A percentile compares a stretch with the other conserved stretches of the same genome.
These are phyloP conservation scores for Russula emetica DNA, from an alignment of 768 basidiomycete genomes.

Conservation along the genomic window DNA sequence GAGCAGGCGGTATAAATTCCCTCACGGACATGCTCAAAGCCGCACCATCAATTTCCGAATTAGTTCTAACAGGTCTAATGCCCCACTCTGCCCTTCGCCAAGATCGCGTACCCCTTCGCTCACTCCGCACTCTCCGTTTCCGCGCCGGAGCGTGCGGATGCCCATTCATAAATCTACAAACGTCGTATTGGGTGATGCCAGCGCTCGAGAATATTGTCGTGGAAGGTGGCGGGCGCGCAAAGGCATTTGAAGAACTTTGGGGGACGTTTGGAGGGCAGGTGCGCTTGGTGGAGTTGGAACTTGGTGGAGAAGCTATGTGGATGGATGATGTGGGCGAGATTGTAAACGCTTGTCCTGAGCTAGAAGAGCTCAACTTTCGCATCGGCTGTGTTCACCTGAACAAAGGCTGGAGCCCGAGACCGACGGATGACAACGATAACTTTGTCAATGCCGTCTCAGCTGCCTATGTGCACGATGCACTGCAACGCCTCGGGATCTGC, in stretches of 20 bases:
- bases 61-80: slow-evolving; percentile 19
- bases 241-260: slow-evolving; percentile 16
- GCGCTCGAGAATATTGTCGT: slow-evolving; percentile 21
- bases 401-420: background rate
- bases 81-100: slow-evolving; percentile 5
- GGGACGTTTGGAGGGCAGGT: slow-evolving; percentile 12
- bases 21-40: slow-evolving; percentile 15
- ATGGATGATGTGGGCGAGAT: background rate
- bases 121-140: slow-evolving; percentile 17
- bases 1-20: slow-evolving; percentile 24
- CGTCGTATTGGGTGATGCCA: slow-evolving; percentile 18
- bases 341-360: slow-evolving; percentile 12
- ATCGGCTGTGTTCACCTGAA: background rate
- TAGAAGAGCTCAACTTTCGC: slow-evolving; percentile 21
- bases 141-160: slow-evolving; percentile 4
- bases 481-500: slow-evolving; percentile 17
- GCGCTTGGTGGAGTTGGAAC: slow-evolving; percentile 15
- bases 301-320: background rate
- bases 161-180: slow-evolving; percentile 21
- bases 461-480: slow-evolving; percentile 1
- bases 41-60: slow-evolving; percentile 8
- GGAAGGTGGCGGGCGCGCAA: background rate
- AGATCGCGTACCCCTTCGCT: slow-evolving; percentile 1
- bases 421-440: too few species aligned
- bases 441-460: too few species aligned